These are phyloP conservation scores for Inga leiocalycina DNA, from an alignment of 306 rosid genomes.

Conservation along the genomic window DNA sequence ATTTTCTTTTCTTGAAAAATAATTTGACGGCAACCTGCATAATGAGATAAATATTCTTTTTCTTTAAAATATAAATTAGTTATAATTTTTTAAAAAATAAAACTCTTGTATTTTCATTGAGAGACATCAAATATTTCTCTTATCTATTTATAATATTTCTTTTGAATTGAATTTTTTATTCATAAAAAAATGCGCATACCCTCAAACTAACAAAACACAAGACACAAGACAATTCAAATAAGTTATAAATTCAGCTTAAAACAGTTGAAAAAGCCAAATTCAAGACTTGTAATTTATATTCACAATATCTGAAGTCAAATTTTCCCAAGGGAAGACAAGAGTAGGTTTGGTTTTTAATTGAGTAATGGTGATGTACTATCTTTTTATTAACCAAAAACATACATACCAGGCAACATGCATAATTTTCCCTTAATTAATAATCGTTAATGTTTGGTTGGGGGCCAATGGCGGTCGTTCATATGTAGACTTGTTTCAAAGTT, in stretches of 20 bases:
- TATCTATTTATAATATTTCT: neutral
- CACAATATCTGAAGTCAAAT: neutral
- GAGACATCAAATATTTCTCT: neutral
- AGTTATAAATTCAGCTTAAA: neutral
- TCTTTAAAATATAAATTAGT: neutral
- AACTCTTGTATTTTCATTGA: neutral
- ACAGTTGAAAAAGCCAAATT: neutral
- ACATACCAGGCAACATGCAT: too few relatives aligned
- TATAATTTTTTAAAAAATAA: neutral
- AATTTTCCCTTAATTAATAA: neutral
- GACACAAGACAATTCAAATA: neutral
- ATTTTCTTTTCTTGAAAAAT: neutral
- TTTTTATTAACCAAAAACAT: neutral
- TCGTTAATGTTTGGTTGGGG: neutral
- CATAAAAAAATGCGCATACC: too few relatives aligned
- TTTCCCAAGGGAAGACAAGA: neutral
- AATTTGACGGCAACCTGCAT: neutral
- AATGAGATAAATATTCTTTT: neutral
- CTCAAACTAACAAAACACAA: neutral
- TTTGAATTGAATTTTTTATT: too few relatives aligned
- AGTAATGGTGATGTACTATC: neutral
- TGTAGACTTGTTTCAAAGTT: conserved; percentile 31
- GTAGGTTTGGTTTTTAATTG: neutral
- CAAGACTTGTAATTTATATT: neutral
- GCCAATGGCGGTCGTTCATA: neutral